phyloP scores from a whole-genome alignment of 73 alveolate species.

The Paraurostyla sp. region DNA sequence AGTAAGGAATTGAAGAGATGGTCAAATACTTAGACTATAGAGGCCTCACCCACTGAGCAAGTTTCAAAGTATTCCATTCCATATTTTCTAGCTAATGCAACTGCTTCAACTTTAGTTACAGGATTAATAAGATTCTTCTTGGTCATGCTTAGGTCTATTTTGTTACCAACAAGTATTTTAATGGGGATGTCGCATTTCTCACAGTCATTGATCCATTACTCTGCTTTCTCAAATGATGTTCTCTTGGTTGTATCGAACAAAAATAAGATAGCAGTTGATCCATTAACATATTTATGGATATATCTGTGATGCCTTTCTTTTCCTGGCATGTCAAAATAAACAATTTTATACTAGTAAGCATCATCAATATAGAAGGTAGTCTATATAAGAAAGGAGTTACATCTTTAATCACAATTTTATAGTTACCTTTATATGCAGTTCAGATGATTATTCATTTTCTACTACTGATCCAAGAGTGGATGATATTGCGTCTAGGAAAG shows the following conservation, averaged over 20 bases:
- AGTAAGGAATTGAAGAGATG: slow-evolving; percentile 92
- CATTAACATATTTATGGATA: slow-evolving; percentile 94
- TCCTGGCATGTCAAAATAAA: slow-evolving; percentile 99
- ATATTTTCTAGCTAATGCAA: slow-evolving; percentile 96
- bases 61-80: slow-evolving; percentile 97
- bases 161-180: slow-evolving; percentile 94
- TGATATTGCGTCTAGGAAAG: slow-evolving; percentile 95
- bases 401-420: background rate
- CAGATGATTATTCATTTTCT: slow-evolving; percentile 95
- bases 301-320: slow-evolving; percentile 96
- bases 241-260: slow-evolving; percentile 97
- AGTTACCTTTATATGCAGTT: slow-evolving; percentile 84
- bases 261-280: slow-evolving; percentile 97
- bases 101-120: slow-evolving; percentile 96
- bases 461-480: slow-evolving; percentile 94
- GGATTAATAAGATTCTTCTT: slow-evolving; percentile 91
- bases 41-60: slow-evolving; percentile 94
- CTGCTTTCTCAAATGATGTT: slow-evolving; percentile 95
- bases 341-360: slow-evolving; percentile 85
- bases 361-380: slow-evolving; percentile 88
- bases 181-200: slow-evolving; percentile 96
- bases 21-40: slow-evolving; percentile 93
- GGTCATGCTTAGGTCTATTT: slow-evolving; percentile 92
- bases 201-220: slow-evolving; percentile 94
- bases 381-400: background rate